Percentiles rank a stretch among this genome's conserved stretches.
These are phyloP conservation scores for Oehlia diaphana DNA, from an alignment of 192 early-diverging fungal genomes.

Conservation along the genomic window DNA sequence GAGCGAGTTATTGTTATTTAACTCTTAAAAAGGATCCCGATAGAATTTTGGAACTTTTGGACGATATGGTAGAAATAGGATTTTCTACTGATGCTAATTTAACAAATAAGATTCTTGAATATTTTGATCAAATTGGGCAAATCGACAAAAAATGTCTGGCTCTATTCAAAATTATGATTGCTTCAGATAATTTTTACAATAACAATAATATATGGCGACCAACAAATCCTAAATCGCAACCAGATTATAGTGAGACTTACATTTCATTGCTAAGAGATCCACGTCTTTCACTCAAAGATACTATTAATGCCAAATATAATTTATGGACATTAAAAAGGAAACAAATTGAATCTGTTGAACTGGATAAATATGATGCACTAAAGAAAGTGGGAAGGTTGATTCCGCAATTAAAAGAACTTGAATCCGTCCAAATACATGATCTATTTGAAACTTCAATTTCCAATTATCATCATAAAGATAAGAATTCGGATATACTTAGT, in stretches of 20 bases:
- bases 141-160: not conserved
- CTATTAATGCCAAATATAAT: not conserved
- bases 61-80: not conserved
- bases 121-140: not conserved
- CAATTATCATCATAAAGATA: not conserved
- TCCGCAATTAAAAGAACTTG: not conserved
- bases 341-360: not conserved
- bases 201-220: not conserved
- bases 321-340: not conserved
- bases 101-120: not conserved
- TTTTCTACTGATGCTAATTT: not conserved
- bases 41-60: not conserved
- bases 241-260: not conserved
- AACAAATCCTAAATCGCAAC: not conserved
- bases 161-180: not conserved
- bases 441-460: not conserved
- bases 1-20: not conserved
- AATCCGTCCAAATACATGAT: not conserved
- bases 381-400: not conserved
- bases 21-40: conserved; percentile 5
- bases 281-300: conserved; percentile 3
- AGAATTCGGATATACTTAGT: not conserved
- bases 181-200: not conserved
- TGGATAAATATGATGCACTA: not conserved
- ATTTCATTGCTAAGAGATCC: not conserved